phyloP scores from a whole-genome alignment of 2,329 filamentous ascomycete species.

The Claviceps purpurea region DNA sequence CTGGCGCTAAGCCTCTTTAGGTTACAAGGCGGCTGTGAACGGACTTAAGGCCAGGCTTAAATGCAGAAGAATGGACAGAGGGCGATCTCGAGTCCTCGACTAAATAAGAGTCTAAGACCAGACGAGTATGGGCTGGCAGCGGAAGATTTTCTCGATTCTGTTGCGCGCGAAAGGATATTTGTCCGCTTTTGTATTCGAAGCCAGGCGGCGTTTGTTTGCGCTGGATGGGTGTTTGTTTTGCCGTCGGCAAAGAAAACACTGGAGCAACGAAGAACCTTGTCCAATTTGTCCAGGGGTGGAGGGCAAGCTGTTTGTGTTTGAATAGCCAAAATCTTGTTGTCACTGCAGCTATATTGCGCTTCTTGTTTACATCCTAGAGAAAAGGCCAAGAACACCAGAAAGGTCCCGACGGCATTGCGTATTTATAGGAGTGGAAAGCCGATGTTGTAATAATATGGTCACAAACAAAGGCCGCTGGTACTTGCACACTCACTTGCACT shows the following conservation, averaged over 20 bases:
- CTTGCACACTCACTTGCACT: background rate
- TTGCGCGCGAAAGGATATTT: background rate
- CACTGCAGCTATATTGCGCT: too few species aligned
- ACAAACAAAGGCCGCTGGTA: background rate
- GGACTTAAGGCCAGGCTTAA: constrained; percentile 2
- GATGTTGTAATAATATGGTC: background rate
- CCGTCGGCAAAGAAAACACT: background rate
- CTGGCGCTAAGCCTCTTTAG: background rate
- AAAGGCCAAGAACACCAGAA: background rate
- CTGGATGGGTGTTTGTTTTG: background rate
- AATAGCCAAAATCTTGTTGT: background rate
- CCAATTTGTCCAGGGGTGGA: too few species aligned
- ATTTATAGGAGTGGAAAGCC: background rate
- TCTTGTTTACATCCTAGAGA: too few species aligned
- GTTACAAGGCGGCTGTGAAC: constrained; percentile 1
- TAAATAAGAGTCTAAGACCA: background rate
- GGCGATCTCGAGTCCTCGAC: background rate
- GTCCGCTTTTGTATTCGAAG: background rate
- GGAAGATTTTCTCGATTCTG: background rate
- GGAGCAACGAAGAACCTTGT: background rate
- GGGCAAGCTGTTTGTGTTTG: too few species aligned
- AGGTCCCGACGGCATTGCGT: background rate
- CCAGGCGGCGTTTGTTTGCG: background rate
- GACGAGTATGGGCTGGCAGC: background rate
- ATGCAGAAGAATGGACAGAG: background rate